phyloP scores from a whole-genome alignment of 2,329 filamentous ascomycete species.

The Aspergillus candidus region DNA sequence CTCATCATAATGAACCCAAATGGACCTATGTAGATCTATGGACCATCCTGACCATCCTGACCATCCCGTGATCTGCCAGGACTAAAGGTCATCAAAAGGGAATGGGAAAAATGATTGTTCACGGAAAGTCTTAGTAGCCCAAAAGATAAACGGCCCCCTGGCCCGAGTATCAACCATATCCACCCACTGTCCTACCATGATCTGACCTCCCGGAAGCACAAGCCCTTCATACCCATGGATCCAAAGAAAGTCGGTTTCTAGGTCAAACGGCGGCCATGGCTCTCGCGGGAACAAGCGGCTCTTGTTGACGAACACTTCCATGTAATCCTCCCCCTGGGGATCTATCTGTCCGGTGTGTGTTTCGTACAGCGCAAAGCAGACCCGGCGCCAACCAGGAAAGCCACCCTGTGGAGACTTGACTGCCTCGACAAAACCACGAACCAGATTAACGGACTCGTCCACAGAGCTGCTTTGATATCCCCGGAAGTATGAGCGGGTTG shows the following conservation, averaged over 20 bases:
- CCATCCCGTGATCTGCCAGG: not conserved
- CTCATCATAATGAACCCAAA: conserved; percentile 10
- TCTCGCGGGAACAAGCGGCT: conserved; percentile 6
- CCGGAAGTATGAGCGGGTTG: conserved; percentile 18
- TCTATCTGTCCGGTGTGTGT: conserved; percentile 15
- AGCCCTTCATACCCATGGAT: conserved; percentile 45
- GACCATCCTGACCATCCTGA: too few species aligned
- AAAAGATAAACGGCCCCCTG: conserved; percentile 29
- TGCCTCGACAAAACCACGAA: conserved; percentile 33
- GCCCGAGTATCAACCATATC: conserved; percentile 19
- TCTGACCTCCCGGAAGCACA: conserved; percentile 42
- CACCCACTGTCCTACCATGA: conserved; percentile 47
- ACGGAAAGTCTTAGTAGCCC: conserved; percentile 14
- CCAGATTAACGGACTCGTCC: conserved; percentile 8
- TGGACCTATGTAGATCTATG: too few species aligned
- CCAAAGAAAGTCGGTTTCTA: conserved; percentile 24
- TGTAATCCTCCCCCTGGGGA: conserved; percentile 14
- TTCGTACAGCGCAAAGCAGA: conserved; percentile 33
- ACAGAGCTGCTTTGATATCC: conserved; percentile 17
- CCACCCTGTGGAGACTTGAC: conserved; percentile 21
- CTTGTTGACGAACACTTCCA: conserved; percentile 3
- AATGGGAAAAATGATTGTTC: conserved; percentile 1
- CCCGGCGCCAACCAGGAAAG: conserved; percentile 32
- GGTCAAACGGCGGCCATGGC: conserved; percentile 10
- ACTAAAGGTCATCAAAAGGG: not conserved